Base-by-base conservation (phyloP, 108 stramenopile genomes). In the Cyclotella baltica region DNA sequence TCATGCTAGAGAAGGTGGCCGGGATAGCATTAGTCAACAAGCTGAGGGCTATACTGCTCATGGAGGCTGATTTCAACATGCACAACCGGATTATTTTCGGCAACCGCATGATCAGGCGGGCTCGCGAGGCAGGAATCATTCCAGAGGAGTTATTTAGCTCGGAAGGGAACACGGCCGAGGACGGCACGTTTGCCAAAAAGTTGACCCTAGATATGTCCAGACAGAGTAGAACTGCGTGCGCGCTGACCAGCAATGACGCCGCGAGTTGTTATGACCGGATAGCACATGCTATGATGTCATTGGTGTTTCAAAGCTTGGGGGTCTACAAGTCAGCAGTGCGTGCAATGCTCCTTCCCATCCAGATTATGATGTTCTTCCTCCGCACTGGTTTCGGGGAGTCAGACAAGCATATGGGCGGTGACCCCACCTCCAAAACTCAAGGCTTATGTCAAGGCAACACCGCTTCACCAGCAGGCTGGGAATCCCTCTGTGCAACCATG, bases 61-160 rank as follows among this genome's bases (percentile, higher is more conserved):
- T 70, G 69, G 69, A 70, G 27, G 69, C 66, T 4, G 66, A 67
- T n/a, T 67, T 67, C 40, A 52, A 67, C 28, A 34, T 67, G 28
- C 31, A 29, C n/a, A 70, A 70, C 51, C 36, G 38, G 19, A 16
- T 55, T 18, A 23, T 70, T 18, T 55, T 33, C 36, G 69, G 69
- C 29, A 36, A 9, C 52, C 33, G 69, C 4, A 55, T 55, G 52
- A 25, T 70, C 19, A n/a, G 55, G 6, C 4, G 19, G 22, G 69
- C 38, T 38, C 3, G 57, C 3, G 11, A 33, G 50, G 6, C 10
- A 13, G 34, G 51, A 3, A 8, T 28, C 35, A 58, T 70, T 4
- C 69, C 51, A 22, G 20, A 13, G 19, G 69, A 70, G 23, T 13
- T 36, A 13, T 70, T 56, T 20, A 58, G 69, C 28, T 10, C 22